Evolutionary conservation across 495 filamentous ascomycete species (phyloP).

Genomic region (Podospora didyma): DNA sequence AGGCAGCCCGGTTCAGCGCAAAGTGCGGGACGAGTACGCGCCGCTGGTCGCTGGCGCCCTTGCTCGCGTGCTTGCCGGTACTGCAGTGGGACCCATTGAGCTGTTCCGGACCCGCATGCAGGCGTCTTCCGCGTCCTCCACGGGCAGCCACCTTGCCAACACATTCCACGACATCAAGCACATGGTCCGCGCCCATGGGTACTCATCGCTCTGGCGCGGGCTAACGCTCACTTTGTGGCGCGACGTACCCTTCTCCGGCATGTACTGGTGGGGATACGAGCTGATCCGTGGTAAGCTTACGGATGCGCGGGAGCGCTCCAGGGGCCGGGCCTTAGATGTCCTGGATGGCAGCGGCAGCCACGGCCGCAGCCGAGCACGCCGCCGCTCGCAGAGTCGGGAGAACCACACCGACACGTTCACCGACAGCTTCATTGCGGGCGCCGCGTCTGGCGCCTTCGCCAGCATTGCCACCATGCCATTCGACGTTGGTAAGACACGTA

Average conservation of each 20-base stretch:
- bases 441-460: conserved; percentile 74
- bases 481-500: conserved; percentile 93
- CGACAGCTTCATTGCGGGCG: conserved; percentile 86
- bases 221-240: conserved; percentile 91
- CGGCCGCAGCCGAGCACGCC: conserved; percentile 23
- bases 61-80: conserved; percentile 76
- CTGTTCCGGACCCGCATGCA: conserved; percentile 93
- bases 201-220: conserved; percentile 86
- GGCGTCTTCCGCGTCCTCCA: conserved; percentile 59
- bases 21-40: conserved; percentile 62
- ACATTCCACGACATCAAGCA: conserved; percentile 70
- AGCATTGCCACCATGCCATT: conserved; percentile 93
- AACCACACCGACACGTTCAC: conserved; percentile 69
- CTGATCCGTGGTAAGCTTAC: conserved; percentile 62
- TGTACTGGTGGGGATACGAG: conserved; percentile 99
- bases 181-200: conserved; percentile 74
- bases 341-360: conserved; percentile 1
- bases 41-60: conserved; percentile 75
- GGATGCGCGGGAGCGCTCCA: conserved; percentile 53
- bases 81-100: conserved; percentile 84
- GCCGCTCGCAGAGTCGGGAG: conserved; percentile 46
- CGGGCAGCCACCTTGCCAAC: conserved; percentile 54
- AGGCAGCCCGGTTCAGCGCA: conserved; percentile 59
- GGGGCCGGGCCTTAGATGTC: conserved; percentile 27
- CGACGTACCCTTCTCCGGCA: conserved; percentile 92